A percentile compares a stretch with the other conserved stretches of the same genome.
Evolutionary conservation across 129 eudicot species (phyloP).

Genomic region (Pseudognaphalium luteoalbum): DNA sequence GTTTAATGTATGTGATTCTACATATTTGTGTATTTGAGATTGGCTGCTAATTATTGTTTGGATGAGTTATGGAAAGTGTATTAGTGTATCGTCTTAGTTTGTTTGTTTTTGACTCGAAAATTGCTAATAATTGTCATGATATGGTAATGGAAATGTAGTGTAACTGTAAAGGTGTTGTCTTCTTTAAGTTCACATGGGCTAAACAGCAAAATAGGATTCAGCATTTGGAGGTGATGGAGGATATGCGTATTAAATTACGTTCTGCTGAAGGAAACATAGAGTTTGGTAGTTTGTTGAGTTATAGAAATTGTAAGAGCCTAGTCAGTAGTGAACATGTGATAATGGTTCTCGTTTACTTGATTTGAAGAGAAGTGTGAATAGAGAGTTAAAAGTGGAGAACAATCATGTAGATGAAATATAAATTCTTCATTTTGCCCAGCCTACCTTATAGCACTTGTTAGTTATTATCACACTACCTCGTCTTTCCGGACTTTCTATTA

Average conservation of each 20-base stretch:
- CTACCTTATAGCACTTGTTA: too few relatives aligned
- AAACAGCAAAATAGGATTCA: background rate
- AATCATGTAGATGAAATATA: too few relatives aligned
- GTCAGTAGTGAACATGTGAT: too few relatives aligned
- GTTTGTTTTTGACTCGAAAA: background rate
- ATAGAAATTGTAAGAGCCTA: background rate
- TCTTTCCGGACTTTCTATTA: too few relatives aligned
- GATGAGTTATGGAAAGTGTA: slow-evolving; percentile 1
- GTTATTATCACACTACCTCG: too few relatives aligned
- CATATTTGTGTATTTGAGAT: background rate
- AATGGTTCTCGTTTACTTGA: background rate
- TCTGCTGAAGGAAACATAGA: background rate
- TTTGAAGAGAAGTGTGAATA: background rate
- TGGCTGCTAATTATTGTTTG: background rate
- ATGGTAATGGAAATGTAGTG: background rate
- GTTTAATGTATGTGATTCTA: background rate
- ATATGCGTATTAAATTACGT: background rate
- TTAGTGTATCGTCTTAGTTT: background rate
- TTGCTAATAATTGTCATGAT: background rate
- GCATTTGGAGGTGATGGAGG: background rate
- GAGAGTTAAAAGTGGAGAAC: background rate
- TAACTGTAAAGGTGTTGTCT: background rate
- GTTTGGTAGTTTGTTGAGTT: background rate
- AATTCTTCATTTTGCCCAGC: too few relatives aligned
- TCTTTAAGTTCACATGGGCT: background rate